Evolutionary conservation across 495 filamentous ascomycete genomes (phyloP), one percentile per base, ranked within the genome.

Genomic region (Trichoderma gamsii): DNA sequence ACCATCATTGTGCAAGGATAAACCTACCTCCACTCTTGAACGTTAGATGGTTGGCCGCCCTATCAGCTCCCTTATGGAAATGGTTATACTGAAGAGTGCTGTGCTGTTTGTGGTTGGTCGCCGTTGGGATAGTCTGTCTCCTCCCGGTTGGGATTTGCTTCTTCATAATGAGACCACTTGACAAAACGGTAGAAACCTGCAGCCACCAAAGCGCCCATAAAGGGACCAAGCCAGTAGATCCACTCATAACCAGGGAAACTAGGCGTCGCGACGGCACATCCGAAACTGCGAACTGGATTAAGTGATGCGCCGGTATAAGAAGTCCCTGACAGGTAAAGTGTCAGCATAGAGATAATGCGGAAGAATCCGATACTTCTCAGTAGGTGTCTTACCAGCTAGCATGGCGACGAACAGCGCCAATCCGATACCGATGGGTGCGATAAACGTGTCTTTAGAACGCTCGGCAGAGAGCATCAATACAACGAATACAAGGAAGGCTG

Each of bases 391-490:
- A 73, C 85, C 85, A 73, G 79, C 79, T 69, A 92, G 73, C 70
- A 91, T 86, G 1, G 83, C 83, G 15, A 92, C 82, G 75, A 91
- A 90, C 44, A 92, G 81, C 0, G 87, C 79, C 41, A 90, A 74
- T 7, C 90, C 90, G 68, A 92, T 92, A 2, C 88, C 89, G 6
- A 93, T 79, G 0, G 90, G 90, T 0, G 90, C 90, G 9, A 92
- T 73, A 71, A 86, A 92, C 0, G 89, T 92, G 13, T 83, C 87
- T 68, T 88, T 87, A 70, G 89, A 87, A 78, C 92, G 92, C 72
- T 92, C 89, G 13, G 84, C 84, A 0, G 90, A 90, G 66, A 93
- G 78, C 74, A 92, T 91, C 76, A 92, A 87, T 21, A 92, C 85
- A 3, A 88, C 82, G 66, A 93, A 85, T 41, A 91, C 84, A 44